A percentile compares a stretch with the other conserved stretches of the same genome.
phyloP scores from a whole-genome alignment of 2,329 filamentous ascomycete genomes.

The Chaetomium sp. region DNA sequence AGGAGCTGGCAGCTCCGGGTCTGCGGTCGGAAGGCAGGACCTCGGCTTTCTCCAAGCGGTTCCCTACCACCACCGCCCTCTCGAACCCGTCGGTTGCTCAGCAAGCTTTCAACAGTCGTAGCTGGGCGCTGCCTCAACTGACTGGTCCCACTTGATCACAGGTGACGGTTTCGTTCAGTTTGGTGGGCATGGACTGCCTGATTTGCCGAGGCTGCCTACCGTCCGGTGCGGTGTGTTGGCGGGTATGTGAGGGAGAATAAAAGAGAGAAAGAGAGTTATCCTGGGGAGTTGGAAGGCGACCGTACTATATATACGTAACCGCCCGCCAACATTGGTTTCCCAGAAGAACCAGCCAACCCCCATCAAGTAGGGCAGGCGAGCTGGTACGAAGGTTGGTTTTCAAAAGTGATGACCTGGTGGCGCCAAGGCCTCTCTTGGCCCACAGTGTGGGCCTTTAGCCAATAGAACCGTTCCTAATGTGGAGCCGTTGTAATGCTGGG shows the following conservation, averaged over 20 bases:
- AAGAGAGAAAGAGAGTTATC: neutral
- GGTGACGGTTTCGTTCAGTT: neutral
- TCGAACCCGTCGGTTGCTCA: neutral
- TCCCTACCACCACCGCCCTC: neutral
- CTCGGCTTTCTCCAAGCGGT: neutral
- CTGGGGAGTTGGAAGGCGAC: neutral
- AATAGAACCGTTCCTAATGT: no score
- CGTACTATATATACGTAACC: neutral
- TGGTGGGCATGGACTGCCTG: neutral
- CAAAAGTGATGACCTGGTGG: no score
- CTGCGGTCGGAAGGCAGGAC: neutral
- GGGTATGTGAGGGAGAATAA: neutral
- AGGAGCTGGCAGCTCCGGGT: neutral
- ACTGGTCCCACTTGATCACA: neutral
- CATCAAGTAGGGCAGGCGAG: neutral
- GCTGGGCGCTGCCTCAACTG: neutral
- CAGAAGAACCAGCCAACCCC: neutral
- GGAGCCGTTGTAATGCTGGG: no score
- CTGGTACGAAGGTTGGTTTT: no score
- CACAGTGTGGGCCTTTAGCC: no score
- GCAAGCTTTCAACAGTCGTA: neutral
- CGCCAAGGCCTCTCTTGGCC: no score
- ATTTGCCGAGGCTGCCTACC: neutral
- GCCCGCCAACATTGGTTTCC: neutral
- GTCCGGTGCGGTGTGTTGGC: neutral